Conservation (phyloP, 139 green algal genomes). For the Chlorella sorokiniana region DNA sequence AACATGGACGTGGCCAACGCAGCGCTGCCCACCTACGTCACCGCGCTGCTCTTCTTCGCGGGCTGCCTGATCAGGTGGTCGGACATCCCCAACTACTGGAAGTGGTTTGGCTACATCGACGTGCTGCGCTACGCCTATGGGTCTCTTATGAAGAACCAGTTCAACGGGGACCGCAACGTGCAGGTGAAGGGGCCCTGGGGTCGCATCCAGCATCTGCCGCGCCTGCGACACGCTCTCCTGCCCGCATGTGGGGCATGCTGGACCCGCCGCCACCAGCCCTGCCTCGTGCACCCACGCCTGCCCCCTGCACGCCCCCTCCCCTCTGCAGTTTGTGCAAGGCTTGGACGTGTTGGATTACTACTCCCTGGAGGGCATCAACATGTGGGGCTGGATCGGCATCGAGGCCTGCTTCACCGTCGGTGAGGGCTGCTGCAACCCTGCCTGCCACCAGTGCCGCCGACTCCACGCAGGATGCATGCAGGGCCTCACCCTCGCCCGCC, state of each 20-base stretch:
- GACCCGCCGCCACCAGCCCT: no score
- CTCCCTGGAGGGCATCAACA: conserved; percentile 40
- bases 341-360: conserved; percentile 14
- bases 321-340: neutral
- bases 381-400: conserved; percentile 66
- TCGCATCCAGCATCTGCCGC: no score
- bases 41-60: conserved; percentile 49
- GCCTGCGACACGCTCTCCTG: no score
- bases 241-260: no score
- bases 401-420: conserved; percentile 18
- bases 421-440: neutral
- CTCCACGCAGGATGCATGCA: neutral
- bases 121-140: conserved; percentile 32
- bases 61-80: conserved; percentile 45
- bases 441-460: neutral
- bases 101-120: conserved; percentile 50
- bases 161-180: neutral
- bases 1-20: conserved; percentile 87
- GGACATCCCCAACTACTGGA: conserved; percentile 68
- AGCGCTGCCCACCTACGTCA: conserved; percentile 14
- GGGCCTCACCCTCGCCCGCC: neutral
- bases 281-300: no score
- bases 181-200: no score
- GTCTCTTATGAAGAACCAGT: conserved; percentile 53
- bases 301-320: no score